Evolutionary conservation across 345 rosid genomes (phyloP), one percentile per base, ranked within the genome.

Genomic region (Nephelium lappaceum): DNA sequence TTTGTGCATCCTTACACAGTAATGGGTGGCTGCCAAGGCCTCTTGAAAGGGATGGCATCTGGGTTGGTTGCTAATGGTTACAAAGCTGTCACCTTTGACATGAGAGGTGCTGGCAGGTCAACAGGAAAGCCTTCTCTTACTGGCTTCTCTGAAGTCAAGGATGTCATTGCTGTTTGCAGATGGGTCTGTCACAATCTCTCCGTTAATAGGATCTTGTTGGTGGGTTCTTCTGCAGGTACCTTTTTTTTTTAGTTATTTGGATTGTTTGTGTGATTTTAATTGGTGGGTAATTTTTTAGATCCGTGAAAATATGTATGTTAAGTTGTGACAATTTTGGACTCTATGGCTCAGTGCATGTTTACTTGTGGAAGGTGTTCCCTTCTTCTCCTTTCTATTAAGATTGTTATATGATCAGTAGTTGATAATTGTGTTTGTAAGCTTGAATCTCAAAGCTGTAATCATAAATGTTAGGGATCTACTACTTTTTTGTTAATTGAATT

Each of bases 181-280:
- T 94, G 97, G 98, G 88, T 88, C 78, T 88, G 67, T 62, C 76
- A 80, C 31, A 86, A 86, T 75, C 80, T 90, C 24, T 62, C 84
- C 25, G 64, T 89, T 82, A 72, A 77, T 24, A 94, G 89, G 94
- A 87, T 97, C 78, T 72, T 97, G 81, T 85, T 97, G 75, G 92
- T 93, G 61, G 98, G 98, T 80, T 94, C 98, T 82, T 97, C 97
- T 72, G 97, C 98, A 62, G 97, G 98, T 94, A 81, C 12, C 15
- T 53, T 67, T 3, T n/a, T 3, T 24, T 31, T 25, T 61, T 2
- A 11, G 51, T 25, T n/a, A 16, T 71, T 23, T 83, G 49, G n/a
- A n/a, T 61, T 70, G 76, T 4, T 60, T 45, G 25, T 77, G 55
- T 73, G 41, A 15, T 80, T 41, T 53, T 36, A 36, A 23, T 70